phyloP scores from a whole-genome alignment of 768 basidiomycete species.

The Calocybe gangraenosa region DNA sequence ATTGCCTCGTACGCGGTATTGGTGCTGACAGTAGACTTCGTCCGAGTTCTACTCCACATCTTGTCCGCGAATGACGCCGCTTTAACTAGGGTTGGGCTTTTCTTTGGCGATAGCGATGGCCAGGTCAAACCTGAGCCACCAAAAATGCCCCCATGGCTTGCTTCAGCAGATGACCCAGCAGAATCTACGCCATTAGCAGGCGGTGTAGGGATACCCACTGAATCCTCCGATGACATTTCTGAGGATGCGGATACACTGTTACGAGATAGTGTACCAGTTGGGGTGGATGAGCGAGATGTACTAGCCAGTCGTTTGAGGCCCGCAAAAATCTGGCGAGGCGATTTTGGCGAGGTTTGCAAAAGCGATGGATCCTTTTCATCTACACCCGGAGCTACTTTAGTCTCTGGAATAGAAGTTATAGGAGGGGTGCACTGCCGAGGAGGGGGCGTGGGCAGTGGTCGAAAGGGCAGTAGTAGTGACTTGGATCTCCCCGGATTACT shows the following conservation, averaged over 20 bases:
- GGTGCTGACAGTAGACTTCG: constrained; percentile 47
- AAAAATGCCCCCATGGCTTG: constrained; percentile 17
- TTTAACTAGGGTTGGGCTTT: constrained; percentile 38
- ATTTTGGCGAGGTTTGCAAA: constrained; percentile 45
- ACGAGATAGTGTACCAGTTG: constrained; percentile 42
- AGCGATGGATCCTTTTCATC: constrained; percentile 22
- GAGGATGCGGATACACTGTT: constrained; percentile 58
- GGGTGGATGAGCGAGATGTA: constrained; percentile 30
- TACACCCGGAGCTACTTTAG: not conserved
- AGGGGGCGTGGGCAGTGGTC: constrained; percentile 2
- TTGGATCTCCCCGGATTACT: constrained; percentile 9
- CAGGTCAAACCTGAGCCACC: constrained; percentile 35
- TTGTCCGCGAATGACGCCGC: constrained; percentile 60
- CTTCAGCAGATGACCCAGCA: constrained; percentile 25
- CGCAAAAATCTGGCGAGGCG: constrained; percentile 45
- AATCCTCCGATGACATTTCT: constrained; percentile 67
- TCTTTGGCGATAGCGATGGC: constrained; percentile 52
- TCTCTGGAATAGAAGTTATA: constrained; percentile 9
- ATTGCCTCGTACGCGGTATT: constrained; percentile 27
- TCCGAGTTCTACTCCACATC: constrained; percentile 50
- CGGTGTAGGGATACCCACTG: constrained; percentile 55
- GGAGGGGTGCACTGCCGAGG: not conserved
- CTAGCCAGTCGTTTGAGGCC: constrained; percentile 45
- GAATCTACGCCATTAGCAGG: constrained; percentile 36
- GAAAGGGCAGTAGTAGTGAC: constrained; percentile 9